Evolutionary conservation across 108 stramenopile species (phyloP), one percentile per base, ranked within the genome.

Genomic region (Skeletonema potamos): DNA sequence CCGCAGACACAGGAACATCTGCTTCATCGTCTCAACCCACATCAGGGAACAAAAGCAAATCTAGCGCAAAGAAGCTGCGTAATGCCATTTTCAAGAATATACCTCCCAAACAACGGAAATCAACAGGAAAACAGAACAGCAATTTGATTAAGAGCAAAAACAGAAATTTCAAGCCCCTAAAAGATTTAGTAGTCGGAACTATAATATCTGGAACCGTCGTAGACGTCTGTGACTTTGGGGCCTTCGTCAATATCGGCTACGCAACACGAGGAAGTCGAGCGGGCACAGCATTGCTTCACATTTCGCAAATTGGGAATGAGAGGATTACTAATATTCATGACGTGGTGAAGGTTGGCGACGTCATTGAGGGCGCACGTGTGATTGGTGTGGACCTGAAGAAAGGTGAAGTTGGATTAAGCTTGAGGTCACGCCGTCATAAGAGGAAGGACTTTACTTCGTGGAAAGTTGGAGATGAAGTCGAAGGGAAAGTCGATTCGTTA

Each of bases 281-380:
- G 2, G 78, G 78, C 61, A 70, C 73, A 27, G 81, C 81, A 6
- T 60, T 82, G 12, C 72, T 82, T 12, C 81, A 82, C 57, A 77
- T 72, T 24, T 82, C 81, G 60, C 81, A 82, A 58, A 82, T 82
- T 36, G 20, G 51, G 36, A 72, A 73, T 37, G 48, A 48, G 10
- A 71, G 54, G 27, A 57, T 82, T 18, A 59, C 41, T 4, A 64
- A 82, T 22, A 72, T 76, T 32, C 43, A 54, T 27, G 54, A 69
- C 20, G 30, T 73, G 6, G 8, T 82, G 6, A 70, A 70, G 12
- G 36, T 66, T 26, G 81, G 81, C 32, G 64, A 77, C 29, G 20
- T 37, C 1, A 59, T 76, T 13, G 57, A 72, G n/a, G 69, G 48
- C 11, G 71, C 70, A 15, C 66, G 81, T 4, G 81, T 82, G 8